Base-by-base conservation (phyloP, 495 filamentous ascomycete genomes). In the Ramalina peruviana region DNA sequence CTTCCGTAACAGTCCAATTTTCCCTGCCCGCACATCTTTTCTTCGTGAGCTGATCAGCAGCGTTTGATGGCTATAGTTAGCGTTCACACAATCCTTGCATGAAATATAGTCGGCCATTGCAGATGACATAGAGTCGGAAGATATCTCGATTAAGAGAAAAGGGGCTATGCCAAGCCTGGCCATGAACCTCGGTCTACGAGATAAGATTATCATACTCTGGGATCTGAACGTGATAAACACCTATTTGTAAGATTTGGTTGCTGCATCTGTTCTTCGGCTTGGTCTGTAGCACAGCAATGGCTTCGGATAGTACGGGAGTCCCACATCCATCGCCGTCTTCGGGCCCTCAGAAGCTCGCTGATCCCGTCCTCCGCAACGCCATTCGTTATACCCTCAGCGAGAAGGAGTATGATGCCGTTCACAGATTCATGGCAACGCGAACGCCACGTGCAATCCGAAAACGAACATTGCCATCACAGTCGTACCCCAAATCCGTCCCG, bases 351-450 rank as follows among this genome's bases (percentile, higher is more conserved):
- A 45, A 48, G 27, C 36, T 26, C 16, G 19, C 36, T n/a, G 58
- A 57, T 46, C 55, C 58, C 7, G 44, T 60, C 19, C 53, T 60
- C 36, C 85, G 84, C 65, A 88, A 87, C 65, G 80, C 84, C 38
- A 72, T 94, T 47, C 79, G 87, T 54, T 82, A 92, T 65, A 86
- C 81, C 50, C 75, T 95, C 41, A 88, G 82, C 64, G 80, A 83
- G 41, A 79, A 81, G 63, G 88, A 95, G 61, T 94, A 95, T 66
- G 76, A 82, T 53, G 69, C 80, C 3, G 76, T 95, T 20, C 85
- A 94, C 65, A 79, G 80, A 59, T 82, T 85, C 56, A 75, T 87
- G 33, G 72, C 83, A 48, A 85, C 81, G 53, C 80, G 81, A 36
- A 78, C 81, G 9, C 71, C 74, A 44, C 52, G 58, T 15, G 58